phyloP scores from a whole-genome alignment of 305 asterid species.

The Fraxinus sp. region DNA sequence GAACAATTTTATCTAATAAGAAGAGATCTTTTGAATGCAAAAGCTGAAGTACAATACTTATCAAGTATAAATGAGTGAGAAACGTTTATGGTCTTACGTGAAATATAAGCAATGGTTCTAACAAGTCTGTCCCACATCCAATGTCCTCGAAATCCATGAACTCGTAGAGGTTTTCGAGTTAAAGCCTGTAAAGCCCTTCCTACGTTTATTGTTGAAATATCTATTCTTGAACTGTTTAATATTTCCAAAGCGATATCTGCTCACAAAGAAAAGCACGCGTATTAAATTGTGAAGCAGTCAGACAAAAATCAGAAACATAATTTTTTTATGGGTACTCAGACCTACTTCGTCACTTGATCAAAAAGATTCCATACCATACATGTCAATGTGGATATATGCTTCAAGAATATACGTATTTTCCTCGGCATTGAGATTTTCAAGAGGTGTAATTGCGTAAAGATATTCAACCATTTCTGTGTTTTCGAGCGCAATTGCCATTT shows the following conservation, averaged over 20 bases:
- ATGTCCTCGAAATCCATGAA: background rate
- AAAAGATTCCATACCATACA: slow-evolving; percentile 20
- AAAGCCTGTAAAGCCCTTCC: background rate
- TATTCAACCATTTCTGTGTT: slow-evolving; percentile 3
- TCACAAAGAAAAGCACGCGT: background rate
- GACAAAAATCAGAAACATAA: no score
- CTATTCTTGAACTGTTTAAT: background rate
- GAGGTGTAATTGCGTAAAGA: slow-evolving; percentile 3
- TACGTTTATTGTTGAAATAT: background rate
- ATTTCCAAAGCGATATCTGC: background rate
- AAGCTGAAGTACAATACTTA: no score
- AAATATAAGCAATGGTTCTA: background rate
- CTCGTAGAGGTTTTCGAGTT: background rate
- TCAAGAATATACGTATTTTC: background rate
- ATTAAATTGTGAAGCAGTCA: background rate
- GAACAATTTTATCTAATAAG: background rate
- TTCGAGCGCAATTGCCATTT: background rate
- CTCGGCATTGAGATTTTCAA: background rate
- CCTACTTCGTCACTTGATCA: no score
- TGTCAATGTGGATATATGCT: background rate
- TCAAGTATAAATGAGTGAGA: background rate
- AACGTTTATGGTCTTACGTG: background rate
- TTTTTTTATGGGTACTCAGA: no score
- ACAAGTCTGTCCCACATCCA: background rate
- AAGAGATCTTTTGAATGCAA: background rate